A percentile compares a stretch with the other conserved stretches of the same genome.
Evolutionary conservation across 768 basidiomycete genomes (phyloP).

Genomic region (Hortiboletus flavorubellus): DNA sequence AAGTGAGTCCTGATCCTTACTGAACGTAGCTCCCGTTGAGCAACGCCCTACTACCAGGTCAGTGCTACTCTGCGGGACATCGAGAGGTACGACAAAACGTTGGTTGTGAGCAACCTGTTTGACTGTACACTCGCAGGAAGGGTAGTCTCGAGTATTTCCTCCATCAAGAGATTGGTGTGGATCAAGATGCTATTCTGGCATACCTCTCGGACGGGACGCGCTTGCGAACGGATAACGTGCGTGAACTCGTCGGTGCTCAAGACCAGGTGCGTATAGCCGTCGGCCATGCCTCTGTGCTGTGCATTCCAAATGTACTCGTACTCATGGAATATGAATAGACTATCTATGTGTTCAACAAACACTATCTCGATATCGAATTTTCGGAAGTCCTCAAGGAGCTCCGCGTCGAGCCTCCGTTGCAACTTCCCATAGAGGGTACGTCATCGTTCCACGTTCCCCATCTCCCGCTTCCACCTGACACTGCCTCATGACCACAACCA

Average conservation of each 20-base stretch:
- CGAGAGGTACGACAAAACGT: slow-evolving; percentile 50
- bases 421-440: slow-evolving; percentile 71
- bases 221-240: slow-evolving; percentile 64
- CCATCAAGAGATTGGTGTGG: slow-evolving; percentile 67
- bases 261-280: slow-evolving; percentile 57
- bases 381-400: slow-evolving; percentile 65
- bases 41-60: slow-evolving; percentile 28
- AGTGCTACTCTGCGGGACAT: slow-evolving; percentile 72
- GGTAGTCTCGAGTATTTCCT: slow-evolving; percentile 71
- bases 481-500: slow-evolving; percentile 20
- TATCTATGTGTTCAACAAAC: slow-evolving; percentile 83
- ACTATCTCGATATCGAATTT: slow-evolving; percentile 67
- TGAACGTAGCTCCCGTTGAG: background rate
- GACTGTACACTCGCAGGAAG: slow-evolving; percentile 37
- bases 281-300: background rate
- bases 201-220: slow-evolving; percentile 80
- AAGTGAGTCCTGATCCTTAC: slow-evolving; percentile 36
- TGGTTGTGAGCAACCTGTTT: slow-evolving; percentile 1
- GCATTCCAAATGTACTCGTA: background rate
- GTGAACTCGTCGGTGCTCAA: slow-evolving; percentile 70
- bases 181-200: slow-evolving; percentile 65
- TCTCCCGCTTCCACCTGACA: background rate
- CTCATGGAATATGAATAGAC: slow-evolving; percentile 39
- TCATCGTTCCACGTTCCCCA: background rate
- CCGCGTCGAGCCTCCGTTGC: slow-evolving; percentile 55